Base-by-base conservation (phyloP, 2,329 filamentous ascomycete species). In the Penicillium janthinellum region DNA sequence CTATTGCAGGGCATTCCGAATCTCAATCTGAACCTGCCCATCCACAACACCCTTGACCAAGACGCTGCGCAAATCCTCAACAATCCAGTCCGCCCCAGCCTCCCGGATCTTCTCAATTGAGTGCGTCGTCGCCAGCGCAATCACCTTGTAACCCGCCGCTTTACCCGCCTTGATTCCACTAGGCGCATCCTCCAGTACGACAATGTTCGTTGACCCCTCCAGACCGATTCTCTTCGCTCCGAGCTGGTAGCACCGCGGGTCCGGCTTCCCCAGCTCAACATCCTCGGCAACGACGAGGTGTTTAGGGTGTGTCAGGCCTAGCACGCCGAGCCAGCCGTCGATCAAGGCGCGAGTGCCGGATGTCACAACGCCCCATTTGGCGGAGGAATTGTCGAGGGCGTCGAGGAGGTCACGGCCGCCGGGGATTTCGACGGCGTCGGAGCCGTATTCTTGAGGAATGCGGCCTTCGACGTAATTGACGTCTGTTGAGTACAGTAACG, bases 161-260 rank as follows among this genome's bases (percentile, higher is more conserved):
- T 93, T 96, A 51, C 92, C 93, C 31, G 92, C 87, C 64, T 79
- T 83, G 71, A 96, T 91, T 5, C 93, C 93, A 7, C 92, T 91
- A 5, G 93, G 92, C 57, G 91, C 91, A 78, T 97, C 93, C 78
- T 97, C 93, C 39, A 96, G 79, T 51, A 97, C 93, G 57, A 96
- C 81, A 45, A 94, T 77, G 56, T 77, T 82, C 31, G 78, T 76
- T 37, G 79, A 80, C 20, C 81, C 73, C 22, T 73, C 71, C 31
- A 82, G 66, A 0, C 81, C 82, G 15, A 93, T 82, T 63, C 83
- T 83, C 66, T 84, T 80, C 49, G 86, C 84, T 15, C 90, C 90
- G 54, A 92, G 81, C 53, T 82, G 75, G 75, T 93, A 94, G 78
- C 90, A 91, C 14, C 83, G 77, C 28, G 90, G 90, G 74, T 93